These are phyloP conservation scores for Canariomyces notabilis DNA, from an alignment of 2,329 filamentous ascomycete genomes.

Conservation along the genomic window DNA sequence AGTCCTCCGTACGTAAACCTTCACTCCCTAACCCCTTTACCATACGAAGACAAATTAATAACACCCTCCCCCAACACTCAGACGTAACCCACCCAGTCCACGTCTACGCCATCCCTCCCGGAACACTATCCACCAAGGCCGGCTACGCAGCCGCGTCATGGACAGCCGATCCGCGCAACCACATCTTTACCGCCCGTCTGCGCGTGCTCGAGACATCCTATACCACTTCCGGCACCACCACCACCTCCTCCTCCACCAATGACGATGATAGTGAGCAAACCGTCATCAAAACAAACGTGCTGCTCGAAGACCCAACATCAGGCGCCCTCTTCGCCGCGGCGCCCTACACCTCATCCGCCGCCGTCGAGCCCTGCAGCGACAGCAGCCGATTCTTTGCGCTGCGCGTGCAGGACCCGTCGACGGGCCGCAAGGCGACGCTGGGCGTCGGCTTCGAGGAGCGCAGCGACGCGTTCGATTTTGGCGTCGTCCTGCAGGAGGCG, in stretches of 20 bases:
- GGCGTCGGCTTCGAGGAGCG: slow-evolving; percentile 86
- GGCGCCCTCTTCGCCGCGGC: slow-evolving; percentile 79
- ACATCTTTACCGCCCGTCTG: slow-evolving; percentile 81
- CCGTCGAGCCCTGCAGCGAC: slow-evolving; percentile 74
- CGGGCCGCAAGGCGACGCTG: slow-evolving; percentile 69
- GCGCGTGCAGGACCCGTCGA: slow-evolving; percentile 64
- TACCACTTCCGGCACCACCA: slow-evolving; percentile 30
- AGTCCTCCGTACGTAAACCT: slow-evolving; percentile 51
- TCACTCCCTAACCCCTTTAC: neutral
- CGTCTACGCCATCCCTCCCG: slow-evolving; percentile 81
- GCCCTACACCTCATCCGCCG: slow-evolving; percentile 62
- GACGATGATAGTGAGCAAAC: slow-evolving; percentile 37
- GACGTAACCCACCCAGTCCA: slow-evolving; percentile 65
- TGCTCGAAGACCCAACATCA: slow-evolving; percentile 69
- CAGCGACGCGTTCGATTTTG: slow-evolving; percentile 80
- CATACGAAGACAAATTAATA: slow-evolving; percentile 33
- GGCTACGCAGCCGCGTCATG: slow-evolving; percentile 74
- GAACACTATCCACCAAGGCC: slow-evolving; percentile 64
- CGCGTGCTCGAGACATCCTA: slow-evolving; percentile 73
- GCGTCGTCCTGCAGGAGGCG: slow-evolving; percentile 73
- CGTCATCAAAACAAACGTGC: slow-evolving; percentile 65
- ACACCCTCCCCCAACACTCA: slow-evolving; percentile 64
- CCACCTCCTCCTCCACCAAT: slow-evolving; percentile 41
- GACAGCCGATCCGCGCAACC: slow-evolving; percentile 65
- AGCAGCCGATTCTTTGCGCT: slow-evolving; percentile 81